Evolutionary conservation across 768 basidiomycete genomes (phyloP), one percentile per base, ranked within the genome.

Genomic region (Lanmaoa pseudosensibilis): DNA sequence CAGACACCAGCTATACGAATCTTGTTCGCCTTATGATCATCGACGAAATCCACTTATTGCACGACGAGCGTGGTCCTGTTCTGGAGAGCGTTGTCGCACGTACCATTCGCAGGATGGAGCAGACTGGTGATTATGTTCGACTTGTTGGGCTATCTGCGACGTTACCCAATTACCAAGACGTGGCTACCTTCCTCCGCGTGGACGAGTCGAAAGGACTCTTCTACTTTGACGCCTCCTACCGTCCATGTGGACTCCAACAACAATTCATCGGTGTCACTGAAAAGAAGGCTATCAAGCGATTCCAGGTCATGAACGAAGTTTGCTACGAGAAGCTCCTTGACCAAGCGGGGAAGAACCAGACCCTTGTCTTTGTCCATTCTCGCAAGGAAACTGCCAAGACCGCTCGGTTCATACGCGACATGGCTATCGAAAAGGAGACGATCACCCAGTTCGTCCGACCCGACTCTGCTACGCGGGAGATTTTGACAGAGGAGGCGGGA

Each of bases 281-380:
- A 79, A 98, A 98, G 82, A 98, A 97, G 73, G 97, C 97, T 0
- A 98, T 98, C 80, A 98, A 96, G 72, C 86, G 97, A 7, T 94
- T 95, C 68, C 96, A 98, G 70, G 86, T 98, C 59, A 96, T 92
- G 82, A 99, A 99, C 73, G 95, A 98, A 69, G 94, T 98, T 21
- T 96, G 95, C 74, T 99, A 99, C 77, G 96, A 98, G 73, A 99
- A 98, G 76, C 90, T 98, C 3, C 83, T 98, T 23, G 94, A 98
- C 61, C 93, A 98, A 65, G 84, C 85, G 8, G 83, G 84, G 47
- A 93, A 92, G 77, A 92, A 95, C 58, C 94, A 96, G 69, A 91
- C 90, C 0, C 81, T 98, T 38, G 94, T 98, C 13, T 99, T 99
- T 65, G 97, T 99, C 1, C 97, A 99, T 71, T 98, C 96, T 34